A percentile compares a stretch with the other conserved stretches of the same genome.
Evolutionary conservation across 257 asterid species (phyloP).

Genomic region (Solanum raphanifolium): DNA sequence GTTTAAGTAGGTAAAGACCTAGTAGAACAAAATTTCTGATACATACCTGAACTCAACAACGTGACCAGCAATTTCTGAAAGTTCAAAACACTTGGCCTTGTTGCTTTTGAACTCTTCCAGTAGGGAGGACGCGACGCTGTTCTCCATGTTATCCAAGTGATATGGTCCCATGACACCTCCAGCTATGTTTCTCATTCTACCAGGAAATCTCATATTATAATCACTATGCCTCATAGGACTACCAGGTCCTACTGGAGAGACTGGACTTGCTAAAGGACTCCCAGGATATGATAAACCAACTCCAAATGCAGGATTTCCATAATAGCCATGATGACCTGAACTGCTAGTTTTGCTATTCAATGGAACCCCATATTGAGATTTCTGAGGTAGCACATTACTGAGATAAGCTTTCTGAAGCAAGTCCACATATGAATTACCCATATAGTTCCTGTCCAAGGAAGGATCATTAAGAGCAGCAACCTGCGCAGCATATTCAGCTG

Average conservation of each 20-base stretch:
- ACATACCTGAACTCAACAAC: conserved; percentile 89
- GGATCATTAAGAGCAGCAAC: conserved; percentile 64
- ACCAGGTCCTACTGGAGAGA: conserved; percentile 62
- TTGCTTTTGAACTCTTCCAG: conserved; percentile 96
- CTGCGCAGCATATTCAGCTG: conserved; percentile 63
- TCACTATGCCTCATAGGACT: conserved; percentile 85
- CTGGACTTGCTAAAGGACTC: conserved; percentile 62
- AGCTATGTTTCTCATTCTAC: conserved; percentile 63
- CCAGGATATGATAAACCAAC: conserved; percentile 79
- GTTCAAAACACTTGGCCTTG: conserved; percentile 81
- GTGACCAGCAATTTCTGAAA: conserved; percentile 79
- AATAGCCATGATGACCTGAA: conserved; percentile 70
- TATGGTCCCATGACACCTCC: conserved; percentile 74
- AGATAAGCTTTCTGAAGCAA: conserved; percentile 78
- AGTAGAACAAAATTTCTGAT: neutral
- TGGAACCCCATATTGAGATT: conserved; percentile 59
- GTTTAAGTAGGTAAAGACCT: neutral
- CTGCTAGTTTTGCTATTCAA: conserved; percentile 34
- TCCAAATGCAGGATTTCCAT: conserved; percentile 56
- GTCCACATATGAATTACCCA: conserved; percentile 64
- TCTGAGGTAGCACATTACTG: conserved; percentile 60
- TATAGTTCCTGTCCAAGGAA: conserved; percentile 51
- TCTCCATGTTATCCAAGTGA: conserved; percentile 74
- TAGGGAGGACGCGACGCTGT: conserved; percentile 50
- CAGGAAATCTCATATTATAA: conserved; percentile 45